These are phyloP conservation scores for Chimonanthus praecox DNA, from an alignment of 164 flowering plant genomes.

Conservation along the genomic window DNA sequence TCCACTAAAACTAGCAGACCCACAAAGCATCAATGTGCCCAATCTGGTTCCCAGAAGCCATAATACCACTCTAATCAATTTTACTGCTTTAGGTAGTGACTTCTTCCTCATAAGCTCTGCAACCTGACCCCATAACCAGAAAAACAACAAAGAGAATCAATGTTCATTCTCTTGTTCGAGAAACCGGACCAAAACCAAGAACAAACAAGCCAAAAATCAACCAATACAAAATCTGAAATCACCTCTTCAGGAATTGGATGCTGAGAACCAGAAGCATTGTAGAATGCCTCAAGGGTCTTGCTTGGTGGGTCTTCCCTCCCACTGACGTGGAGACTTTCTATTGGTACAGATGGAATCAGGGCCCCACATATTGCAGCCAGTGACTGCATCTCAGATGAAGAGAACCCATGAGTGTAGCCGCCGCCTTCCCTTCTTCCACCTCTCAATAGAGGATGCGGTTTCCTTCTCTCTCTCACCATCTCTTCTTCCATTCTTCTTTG, in stretches of 20 bases:
- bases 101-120: conserved; percentile 11
- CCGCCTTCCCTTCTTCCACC: conserved; percentile 2
- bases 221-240: not conserved
- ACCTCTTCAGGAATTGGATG: conserved; percentile 54
- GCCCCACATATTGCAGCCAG: conserved; percentile 12
- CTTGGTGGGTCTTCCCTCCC: not conserved
- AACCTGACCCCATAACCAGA: conserved; percentile 6
- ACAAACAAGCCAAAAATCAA: not conserved
- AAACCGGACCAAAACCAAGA: not conserved
- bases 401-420: conserved; percentile 7
- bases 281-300: conserved; percentile 7
- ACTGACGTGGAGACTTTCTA: not conserved
- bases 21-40: conserved; percentile 13
- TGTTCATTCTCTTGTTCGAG: not conserved
- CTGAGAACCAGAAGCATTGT: conserved; percentile 14
- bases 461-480: not conserved
- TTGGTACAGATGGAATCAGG: conserved; percentile 6
- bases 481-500: not conserved
- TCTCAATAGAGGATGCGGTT: conserved; percentile 4
- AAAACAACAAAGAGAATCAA: not conserved
- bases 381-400: conserved; percentile 5
- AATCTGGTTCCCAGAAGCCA: conserved; percentile 11
- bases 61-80: not conserved
- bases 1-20: conserved; percentile 4
- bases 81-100: not conserved